Evolutionary conservation across 106 monocot species (phyloP), one percentile per base, ranked within the genome.

Genomic region (Acorus gramineus): DNA sequence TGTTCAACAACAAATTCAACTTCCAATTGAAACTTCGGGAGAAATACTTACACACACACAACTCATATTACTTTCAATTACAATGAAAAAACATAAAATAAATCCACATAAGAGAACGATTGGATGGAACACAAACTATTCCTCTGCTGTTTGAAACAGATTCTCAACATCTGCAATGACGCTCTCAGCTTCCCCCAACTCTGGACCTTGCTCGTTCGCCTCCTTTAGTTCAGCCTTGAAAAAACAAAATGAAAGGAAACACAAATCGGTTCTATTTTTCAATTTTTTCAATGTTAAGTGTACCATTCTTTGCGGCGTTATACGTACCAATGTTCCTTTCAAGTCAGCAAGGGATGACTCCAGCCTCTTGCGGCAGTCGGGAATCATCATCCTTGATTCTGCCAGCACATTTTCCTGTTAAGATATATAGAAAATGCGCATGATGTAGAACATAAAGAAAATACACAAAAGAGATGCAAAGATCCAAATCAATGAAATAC

Each of bases 141-240:
- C 67, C 64, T 82, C 82, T 28, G 66, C 59, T 62, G 76, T 75
- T 70, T 83, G 69, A 74, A 90, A 83, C 7, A 84, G 68, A 47
- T 82, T 59, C 67, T 87, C 90, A 7, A 90, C 80, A 28, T 52
- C 52, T 52, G 52, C 52, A 52, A 52, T 5, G 52, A 9, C 2
- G 52, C 52, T 52, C 7, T 52, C 52, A 52, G 52, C 52, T 52
- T 52, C 52, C 5, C 5, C 52, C 5, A 52, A 7, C 9, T 52
- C 52, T 52, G 52, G 0, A 52, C 52, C 52, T 9, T 52, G 52
- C 5, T 52, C 7, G 9, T 52, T 52, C 0, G 9, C 5, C 5
- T 52, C 52, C 52, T 52, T 52, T 9, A 52, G 7, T 1, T 52
- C 52, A 7, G 52, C 52, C 52, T 52, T 0, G 2, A 52, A 52